Evolutionary conservation across 345 rosid genomes (phyloP).

Genomic region (Lepidium africanum): DNA sequence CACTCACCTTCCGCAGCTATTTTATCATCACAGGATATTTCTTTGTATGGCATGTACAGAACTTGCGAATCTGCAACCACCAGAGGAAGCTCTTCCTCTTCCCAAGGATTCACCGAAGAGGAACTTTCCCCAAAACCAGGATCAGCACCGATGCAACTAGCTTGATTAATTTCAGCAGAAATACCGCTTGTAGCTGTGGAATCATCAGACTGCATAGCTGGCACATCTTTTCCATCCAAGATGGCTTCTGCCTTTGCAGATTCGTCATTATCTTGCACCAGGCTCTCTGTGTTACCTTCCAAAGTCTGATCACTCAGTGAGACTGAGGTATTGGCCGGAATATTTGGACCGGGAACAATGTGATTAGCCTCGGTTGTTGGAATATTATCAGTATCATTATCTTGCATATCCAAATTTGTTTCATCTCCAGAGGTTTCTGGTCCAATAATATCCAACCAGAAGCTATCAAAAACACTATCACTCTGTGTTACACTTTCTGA

Average conservation of each 20-base stretch:
- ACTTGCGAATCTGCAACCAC: constrained; percentile 59
- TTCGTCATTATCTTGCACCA: constrained; percentile 12
- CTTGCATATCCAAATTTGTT: constrained; percentile 6
- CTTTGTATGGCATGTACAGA: constrained; percentile 70
- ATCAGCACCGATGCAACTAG: constrained; percentile 22
- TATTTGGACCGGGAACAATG: constrained; percentile 27
- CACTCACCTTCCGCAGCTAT: constrained; percentile 37
- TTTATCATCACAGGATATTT: constrained; percentile 28
- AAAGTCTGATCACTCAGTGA: constrained; percentile 29
- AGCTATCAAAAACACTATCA: constrained; percentile 17
- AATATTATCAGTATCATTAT: neutral
- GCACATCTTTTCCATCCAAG: constrained; percentile 32
- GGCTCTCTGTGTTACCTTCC: constrained; percentile 25
- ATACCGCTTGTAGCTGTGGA: constrained; percentile 22
- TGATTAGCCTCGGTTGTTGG: constrained; percentile 18
- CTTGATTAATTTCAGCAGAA: constrained; percentile 29
- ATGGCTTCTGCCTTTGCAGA: constrained; percentile 28
- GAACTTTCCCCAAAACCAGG: constrained; percentile 31
- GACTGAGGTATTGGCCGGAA: constrained; percentile 15
- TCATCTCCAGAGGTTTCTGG: constrained; percentile 17
- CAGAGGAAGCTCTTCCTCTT: constrained; percentile 58
- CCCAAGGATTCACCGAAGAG: constrained; percentile 52
- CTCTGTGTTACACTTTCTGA: constrained; percentile 7
- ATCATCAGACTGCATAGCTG: constrained; percentile 31
- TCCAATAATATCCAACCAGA: constrained; percentile 30